Conservation (phyloP, 768 basidiomycete genomes). For the Boletus tomentosulus region DNA sequence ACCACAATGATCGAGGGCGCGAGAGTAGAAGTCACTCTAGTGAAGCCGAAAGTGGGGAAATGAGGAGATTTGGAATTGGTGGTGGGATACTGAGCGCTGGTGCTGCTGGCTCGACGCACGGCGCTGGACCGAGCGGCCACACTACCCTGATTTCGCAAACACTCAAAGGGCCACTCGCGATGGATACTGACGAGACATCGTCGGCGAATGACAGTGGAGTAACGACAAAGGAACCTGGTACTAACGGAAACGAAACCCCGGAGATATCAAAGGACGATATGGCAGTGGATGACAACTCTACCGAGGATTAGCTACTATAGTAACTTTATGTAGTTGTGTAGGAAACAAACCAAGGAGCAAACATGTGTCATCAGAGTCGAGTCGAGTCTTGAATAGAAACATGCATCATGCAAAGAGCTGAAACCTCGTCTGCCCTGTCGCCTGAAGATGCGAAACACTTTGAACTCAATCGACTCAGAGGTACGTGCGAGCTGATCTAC, state of each 20-base stretch:
- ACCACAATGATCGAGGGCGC: slow-evolving; percentile 50
- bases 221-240: slow-evolving; percentile 10
- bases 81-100: slow-evolving; percentile 71
- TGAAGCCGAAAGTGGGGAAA: slow-evolving; percentile 40
- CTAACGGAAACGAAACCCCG: slow-evolving; percentile 11
- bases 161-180: slow-evolving; percentile 21
- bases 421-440: slow-evolving; percentile 36
- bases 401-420: not conserved
- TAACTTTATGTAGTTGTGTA: not conserved
- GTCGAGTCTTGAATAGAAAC: not conserved
- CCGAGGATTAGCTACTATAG: slow-evolving; percentile 9
- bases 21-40: slow-evolving; percentile 39
- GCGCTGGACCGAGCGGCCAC: slow-evolving; percentile 73
- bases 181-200: slow-evolving; percentile 33
- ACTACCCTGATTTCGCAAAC: slow-evolving; percentile 39
- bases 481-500: slow-evolving; percentile 30
- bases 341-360: not conserved
- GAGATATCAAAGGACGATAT: slow-evolving; percentile 25
- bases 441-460: slow-evolving; percentile 69
- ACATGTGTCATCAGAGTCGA: slow-evolving; percentile 14
- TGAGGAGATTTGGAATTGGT: slow-evolving; percentile 59
- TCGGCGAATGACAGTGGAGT: slow-evolving; percentile 19
- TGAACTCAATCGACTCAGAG: slow-evolving; percentile 77
- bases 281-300: slow-evolving; percentile 21
- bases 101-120: slow-evolving; percentile 51